Percentiles rank a stretch among this genome's conserved stretches.
Conservation (phyloP, 306 rosid genomes). For the Dicorynia guianensis region DNA sequence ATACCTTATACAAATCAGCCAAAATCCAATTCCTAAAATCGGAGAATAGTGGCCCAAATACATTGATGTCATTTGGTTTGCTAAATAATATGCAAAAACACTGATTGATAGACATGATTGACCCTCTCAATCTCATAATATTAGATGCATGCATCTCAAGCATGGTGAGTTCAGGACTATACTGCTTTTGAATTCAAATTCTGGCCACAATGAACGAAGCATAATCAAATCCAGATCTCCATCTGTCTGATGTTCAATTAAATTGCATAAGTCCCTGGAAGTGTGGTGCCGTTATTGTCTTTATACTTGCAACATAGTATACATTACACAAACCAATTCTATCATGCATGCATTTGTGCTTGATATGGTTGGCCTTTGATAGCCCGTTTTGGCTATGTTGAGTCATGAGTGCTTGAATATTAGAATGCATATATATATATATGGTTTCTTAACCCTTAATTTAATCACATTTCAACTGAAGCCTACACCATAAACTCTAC, state of each 20-base stretch:
- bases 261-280: slow-evolving; percentile 2
- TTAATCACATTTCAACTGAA: background rate
- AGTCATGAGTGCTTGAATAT: background rate
- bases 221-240: slow-evolving; percentile 28
- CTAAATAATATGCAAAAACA: slow-evolving; percentile 24
- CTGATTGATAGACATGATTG: slow-evolving; percentile 17
- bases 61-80: slow-evolving; percentile 11
- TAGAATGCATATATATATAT: background rate
- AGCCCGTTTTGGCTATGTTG: background rate
- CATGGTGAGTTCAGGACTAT: slow-evolving; percentile 1
- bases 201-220: slow-evolving; percentile 42
- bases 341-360: background rate
- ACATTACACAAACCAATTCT: background rate
- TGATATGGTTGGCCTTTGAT: background rate
- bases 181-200: slow-evolving; percentile 20
- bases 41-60: background rate
- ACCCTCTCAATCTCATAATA: slow-evolving; percentile 12
- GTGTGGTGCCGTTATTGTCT: slow-evolving; percentile 23
- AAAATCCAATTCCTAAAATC: slow-evolving; percentile 6
- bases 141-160: slow-evolving; percentile 28
- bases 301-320: slow-evolving; percentile 24
- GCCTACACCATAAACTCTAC: background rate
- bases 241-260: slow-evolving; percentile 5
- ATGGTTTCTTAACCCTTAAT: background rate
- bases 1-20: slow-evolving; percentile 6